Base-by-base conservation (phyloP, 371 early-diverging fungal species). In the Nematocida sp. region DNA sequence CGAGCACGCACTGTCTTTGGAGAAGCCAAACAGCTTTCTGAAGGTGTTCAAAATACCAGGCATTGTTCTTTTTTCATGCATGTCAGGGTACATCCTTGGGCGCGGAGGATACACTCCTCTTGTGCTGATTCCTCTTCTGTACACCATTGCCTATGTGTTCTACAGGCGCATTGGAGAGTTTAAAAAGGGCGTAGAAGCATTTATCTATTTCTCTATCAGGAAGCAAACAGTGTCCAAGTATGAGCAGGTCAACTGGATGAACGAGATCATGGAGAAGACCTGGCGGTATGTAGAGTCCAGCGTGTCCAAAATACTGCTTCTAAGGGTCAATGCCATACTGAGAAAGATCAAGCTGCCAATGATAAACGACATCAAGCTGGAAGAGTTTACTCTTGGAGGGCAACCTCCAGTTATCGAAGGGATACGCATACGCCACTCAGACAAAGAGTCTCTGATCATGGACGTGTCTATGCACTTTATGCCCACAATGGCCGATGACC, bases 181-280 rank as follows among this genome's bases (percentile, higher is more conserved):
- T 64, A 78, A 77, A n/a, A 46, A 57, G 17, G 79, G 82, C 58
- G 46, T 83, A 15, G 77, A 80, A 41, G 74, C 79, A 15, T 74
- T 81, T 17, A 56, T 79, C 1, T 78, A 76, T 34, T 58, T 81
- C 25, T 67, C 76, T 15, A 57, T 75, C 37, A 43, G 79, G 37
- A 77, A 65, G 50, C 67, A 80, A 41, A 70, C 63, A 23, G 51
- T 74, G 23, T 55, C 62, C 15, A 76, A 81, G 40, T 77, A 27
- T 25, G 97, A 96, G 82, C 87, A 89, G 36, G 91, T 89, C 2
- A 92, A 92, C 65, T 97, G 98, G 98, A 81, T 97, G 63, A 97
- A 97, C 82, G 87, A 86, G 77, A 90, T 95, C 80, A 79, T 93
- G 65, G 82, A 80, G 31, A 83, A 86, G 62, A 90, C 94, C 80